phyloP scores from a whole-genome alignment of 192 early-diverging fungal species.

The Gigaspora rosea region DNA sequence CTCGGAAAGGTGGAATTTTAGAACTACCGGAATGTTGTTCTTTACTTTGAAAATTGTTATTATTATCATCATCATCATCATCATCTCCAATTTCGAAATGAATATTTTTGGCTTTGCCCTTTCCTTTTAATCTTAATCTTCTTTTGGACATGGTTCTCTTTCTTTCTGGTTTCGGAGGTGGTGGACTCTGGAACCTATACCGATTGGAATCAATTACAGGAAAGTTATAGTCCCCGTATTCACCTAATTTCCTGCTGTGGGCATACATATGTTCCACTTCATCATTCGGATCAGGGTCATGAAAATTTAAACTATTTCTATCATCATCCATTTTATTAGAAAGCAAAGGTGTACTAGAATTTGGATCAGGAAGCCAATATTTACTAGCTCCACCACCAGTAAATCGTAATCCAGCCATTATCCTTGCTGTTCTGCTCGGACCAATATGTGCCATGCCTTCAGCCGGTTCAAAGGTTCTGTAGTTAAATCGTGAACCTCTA shows the following conservation, averaged over 20 bases:
- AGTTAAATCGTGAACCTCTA: slow-evolving; percentile 76
- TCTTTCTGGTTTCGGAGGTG: neutral
- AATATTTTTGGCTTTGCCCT: neutral
- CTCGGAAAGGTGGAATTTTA: slow-evolving; percentile 10
- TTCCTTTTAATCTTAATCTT: neutral
- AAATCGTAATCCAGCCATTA: slow-evolving; percentile 61
- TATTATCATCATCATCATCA: neutral
- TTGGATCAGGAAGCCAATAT: slow-evolving; percentile 52
- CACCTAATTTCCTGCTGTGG: slow-evolving; percentile 28
- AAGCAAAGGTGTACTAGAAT: slow-evolving; percentile 12
- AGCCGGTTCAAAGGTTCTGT: slow-evolving; percentile 75
- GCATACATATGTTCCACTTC: slow-evolving; percentile 39
- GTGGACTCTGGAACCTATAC: neutral
- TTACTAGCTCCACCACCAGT: slow-evolving; percentile 53
- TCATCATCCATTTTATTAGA: slow-evolving; percentile 20
- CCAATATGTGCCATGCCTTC: slow-evolving; percentile 62
- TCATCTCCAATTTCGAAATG: slow-evolving; percentile 1
- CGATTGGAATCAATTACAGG: slow-evolving; percentile 30
- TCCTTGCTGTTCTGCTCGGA: slow-evolving; percentile 55
- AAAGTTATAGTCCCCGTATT: slow-evolving; percentile 36
- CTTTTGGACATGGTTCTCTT: slow-evolving; percentile 1
- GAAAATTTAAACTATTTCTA: slow-evolving; percentile 36
- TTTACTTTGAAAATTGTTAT: neutral
- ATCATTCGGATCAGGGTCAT: slow-evolving; percentile 40
- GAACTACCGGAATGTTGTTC: neutral